Percentiles rank a stretch among this genome's conserved stretches.
Conservation (phyloP, 331 rosid species). For the Prunus yedoensis region DNA sequence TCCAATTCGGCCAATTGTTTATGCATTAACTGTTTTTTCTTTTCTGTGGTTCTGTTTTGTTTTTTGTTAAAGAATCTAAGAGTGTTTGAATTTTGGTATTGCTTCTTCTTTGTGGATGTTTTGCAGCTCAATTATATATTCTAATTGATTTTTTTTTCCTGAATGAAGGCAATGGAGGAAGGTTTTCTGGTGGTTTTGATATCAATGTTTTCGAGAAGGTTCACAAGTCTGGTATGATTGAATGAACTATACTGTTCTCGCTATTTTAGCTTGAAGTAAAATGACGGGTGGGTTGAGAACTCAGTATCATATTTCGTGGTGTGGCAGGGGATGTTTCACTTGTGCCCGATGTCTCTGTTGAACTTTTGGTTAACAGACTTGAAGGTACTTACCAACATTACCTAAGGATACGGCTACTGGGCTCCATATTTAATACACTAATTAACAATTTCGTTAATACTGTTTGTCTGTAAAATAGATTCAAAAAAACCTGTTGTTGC, state of each 20-base stretch:
- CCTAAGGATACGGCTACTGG: background rate
- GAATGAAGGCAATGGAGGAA: slow-evolving; percentile 72
- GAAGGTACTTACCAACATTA: slow-evolving; percentile 52
- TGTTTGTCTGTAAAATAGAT: slow-evolving; percentile 46
- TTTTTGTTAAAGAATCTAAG: background rate
- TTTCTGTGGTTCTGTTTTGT: background rate
- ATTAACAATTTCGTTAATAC: background rate
- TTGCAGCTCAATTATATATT: background rate
- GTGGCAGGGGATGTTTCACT: slow-evolving; percentile 64
- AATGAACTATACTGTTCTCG: background rate
- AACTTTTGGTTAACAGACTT: slow-evolving; percentile 65
- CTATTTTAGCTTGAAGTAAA: background rate
- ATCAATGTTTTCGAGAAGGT: slow-evolving; percentile 83
- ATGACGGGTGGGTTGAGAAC: background rate
- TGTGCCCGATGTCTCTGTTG: slow-evolving; percentile 88
- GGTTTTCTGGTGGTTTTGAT: slow-evolving; percentile 95
- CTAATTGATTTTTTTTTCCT: slow-evolving; percentile 1
- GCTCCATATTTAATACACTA: background rate
- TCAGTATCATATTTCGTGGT: slow-evolving; percentile 19
- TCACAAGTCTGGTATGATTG: slow-evolving; percentile 71
- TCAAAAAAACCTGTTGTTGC: slow-evolving; percentile 93
- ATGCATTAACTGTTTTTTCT: background rate
- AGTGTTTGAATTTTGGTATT: background rate
- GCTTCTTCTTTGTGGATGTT: background rate
- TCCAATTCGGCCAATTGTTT: background rate